Evolutionary conservation across 2,329 filamentous ascomycete species (phyloP).

Genomic region (Colletotrichum nymphaeae): DNA sequence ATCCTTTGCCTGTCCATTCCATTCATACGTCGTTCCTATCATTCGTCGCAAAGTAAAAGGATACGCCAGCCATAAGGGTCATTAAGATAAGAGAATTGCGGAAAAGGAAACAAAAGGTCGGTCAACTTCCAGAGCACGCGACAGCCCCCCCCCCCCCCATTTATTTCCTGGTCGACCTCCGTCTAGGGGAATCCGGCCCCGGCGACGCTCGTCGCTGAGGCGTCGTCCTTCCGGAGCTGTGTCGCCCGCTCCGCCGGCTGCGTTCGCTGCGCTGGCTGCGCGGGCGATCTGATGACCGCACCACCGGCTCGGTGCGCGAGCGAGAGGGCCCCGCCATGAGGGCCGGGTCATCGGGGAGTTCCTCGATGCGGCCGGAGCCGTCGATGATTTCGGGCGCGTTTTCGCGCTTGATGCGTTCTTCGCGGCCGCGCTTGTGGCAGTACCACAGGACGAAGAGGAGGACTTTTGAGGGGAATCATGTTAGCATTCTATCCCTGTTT

Average conservation of each 20-base stretch:
- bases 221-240: slow-evolving; percentile 24
- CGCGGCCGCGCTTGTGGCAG: slow-evolving; percentile 93
- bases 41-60: not conserved
- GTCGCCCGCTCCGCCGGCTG: slow-evolving; percentile 33
- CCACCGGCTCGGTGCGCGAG: slow-evolving; percentile 30
- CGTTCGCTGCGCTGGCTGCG: slow-evolving; percentile 35
- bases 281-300: slow-evolving; percentile 18
- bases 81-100: not conserved
- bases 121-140: not conserved
- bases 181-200: slow-evolving; percentile 9
- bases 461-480: slow-evolving; percentile 59
- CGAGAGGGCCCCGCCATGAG: slow-evolving; percentile 50
- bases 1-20: not conserved
- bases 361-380: slow-evolving; percentile 57
- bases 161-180: slow-evolving; percentile 25
- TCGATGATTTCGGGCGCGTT: slow-evolving; percentile 50
- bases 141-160: not conserved
- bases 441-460: slow-evolving; percentile 97
- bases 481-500: slow-evolving; percentile 21
- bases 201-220: slow-evolving; percentile 16
- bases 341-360: slow-evolving; percentile 60
- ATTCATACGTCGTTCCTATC: slow-evolving; percentile 14
- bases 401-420: slow-evolving; percentile 79
- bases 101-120: too few species aligned
- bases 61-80: not conserved